Conservation (phyloP, 2,329 filamentous ascomycete genomes). For the Ceratocystis variospora region DNA sequence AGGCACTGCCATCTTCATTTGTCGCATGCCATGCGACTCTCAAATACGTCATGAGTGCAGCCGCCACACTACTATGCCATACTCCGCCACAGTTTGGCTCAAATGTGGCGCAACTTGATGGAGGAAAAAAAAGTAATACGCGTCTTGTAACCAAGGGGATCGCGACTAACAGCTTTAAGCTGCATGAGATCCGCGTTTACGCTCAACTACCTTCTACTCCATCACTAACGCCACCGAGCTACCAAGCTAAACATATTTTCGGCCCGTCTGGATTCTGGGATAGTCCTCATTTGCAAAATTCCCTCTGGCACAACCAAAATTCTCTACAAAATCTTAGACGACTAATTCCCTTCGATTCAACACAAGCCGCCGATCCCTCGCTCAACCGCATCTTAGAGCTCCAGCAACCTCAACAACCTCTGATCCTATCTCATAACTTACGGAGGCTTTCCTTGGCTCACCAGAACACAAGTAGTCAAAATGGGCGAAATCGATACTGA, state of each 20-base stretch:
- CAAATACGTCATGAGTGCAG: slow-evolving; percentile 1
- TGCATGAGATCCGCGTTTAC: neutral
- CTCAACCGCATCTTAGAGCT: neutral
- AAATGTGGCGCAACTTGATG: neutral
- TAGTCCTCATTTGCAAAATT: neutral
- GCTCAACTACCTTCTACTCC: neutral
- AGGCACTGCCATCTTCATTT: neutral
- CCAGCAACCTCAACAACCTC: neutral
- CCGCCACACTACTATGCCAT: neutral
- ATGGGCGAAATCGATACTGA: slow-evolving; percentile 10
- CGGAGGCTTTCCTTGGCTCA: too few species aligned
- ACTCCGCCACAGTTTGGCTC: neutral
- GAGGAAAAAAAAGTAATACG: neutral
- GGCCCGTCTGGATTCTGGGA: neutral
- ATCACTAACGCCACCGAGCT: too few species aligned
- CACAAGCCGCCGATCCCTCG: neutral
- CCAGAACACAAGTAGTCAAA: neutral
- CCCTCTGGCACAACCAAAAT: neutral
- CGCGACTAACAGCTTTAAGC: neutral
- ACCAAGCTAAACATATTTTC: too few species aligned
- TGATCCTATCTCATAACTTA: neutral
- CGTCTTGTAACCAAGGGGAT: neutral
- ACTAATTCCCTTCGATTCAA: neutral
- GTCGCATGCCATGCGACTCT: neutral
- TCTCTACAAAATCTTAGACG: neutral